Conservation (phyloP, 225 moss, liverwort and hornwort genomes). For the Sphagnum contortum region DNA sequence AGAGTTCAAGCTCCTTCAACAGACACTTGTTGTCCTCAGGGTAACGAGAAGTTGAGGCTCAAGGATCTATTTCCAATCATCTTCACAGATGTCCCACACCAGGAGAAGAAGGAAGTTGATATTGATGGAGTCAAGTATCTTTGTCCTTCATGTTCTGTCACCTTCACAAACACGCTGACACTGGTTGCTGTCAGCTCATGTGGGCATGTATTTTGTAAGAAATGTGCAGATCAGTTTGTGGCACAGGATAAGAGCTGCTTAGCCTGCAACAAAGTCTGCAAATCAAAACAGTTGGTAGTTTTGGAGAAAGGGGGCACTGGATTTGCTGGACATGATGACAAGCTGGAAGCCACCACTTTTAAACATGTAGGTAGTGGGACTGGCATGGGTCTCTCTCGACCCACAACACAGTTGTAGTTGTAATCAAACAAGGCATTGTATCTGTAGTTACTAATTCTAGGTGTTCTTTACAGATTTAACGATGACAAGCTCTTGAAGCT, state of each 20-base stretch:
- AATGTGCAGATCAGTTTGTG: slow-evolving; percentile 80
- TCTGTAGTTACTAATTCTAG: too few relatives aligned
- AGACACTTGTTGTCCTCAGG: slow-evolving; percentile 77
- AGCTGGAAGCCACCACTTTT: slow-evolving; percentile 74
- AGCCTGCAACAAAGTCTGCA: slow-evolving; percentile 71
- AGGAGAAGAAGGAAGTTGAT: slow-evolving; percentile 66
- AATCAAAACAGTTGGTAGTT: slow-evolving; percentile 56
- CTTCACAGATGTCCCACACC: slow-evolving; percentile 58
- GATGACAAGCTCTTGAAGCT: too few relatives aligned
- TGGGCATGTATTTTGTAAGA: slow-evolving; percentile 84
- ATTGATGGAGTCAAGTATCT: slow-evolving; percentile 45
- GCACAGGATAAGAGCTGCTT: slow-evolving; percentile 63
- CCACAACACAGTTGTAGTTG: slow-evolving; percentile 55
- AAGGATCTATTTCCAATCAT: slow-evolving; percentile 68
- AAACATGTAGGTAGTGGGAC: slow-evolving; percentile 91
- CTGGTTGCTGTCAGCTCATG: slow-evolving; percentile 65
- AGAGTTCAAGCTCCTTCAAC: slow-evolving; percentile 57
- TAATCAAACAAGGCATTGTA: too few relatives aligned
- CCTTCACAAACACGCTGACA: slow-evolving; percentile 75
- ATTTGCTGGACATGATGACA: slow-evolving; percentile 70
- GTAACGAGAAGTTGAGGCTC: slow-evolving; percentile 86
- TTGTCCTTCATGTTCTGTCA: slow-evolving; percentile 91
- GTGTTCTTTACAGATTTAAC: too few relatives aligned
- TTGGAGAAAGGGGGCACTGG: slow-evolving; percentile 79
- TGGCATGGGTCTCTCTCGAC: slow-evolving; percentile 78